Conservation (phyloP, 2,329 filamentous ascomycete genomes). For the Aspergillus sergii region DNA sequence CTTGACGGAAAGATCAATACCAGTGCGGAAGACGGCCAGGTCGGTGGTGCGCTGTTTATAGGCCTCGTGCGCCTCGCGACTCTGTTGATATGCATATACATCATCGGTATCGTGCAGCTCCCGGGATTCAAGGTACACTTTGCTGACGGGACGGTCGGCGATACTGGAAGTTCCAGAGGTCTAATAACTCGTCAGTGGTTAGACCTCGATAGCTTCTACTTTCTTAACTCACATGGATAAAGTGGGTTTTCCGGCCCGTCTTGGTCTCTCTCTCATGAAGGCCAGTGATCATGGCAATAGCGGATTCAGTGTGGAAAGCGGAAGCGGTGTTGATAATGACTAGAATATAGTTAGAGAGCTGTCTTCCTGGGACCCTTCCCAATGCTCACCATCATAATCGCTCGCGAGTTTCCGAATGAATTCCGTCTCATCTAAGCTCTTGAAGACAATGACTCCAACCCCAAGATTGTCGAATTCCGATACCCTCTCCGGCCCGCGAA, state of each 20-base stretch:
- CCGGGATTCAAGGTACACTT: constrained; percentile 30
- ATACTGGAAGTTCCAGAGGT: constrained; percentile 26
- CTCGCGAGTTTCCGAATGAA: constrained; percentile 11
- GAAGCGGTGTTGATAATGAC: constrained; percentile 50
- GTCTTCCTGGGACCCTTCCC: not conserved
- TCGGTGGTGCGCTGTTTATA: constrained; percentile 52
- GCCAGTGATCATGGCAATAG: constrained; percentile 47
- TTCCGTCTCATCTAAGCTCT: constrained; percentile 19
- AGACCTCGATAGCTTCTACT: too few relatives aligned
- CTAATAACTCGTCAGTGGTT: not conserved
- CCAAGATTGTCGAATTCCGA: not conserved
- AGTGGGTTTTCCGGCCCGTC: constrained; percentile 39
- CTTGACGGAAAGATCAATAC: constrained; percentile 44
- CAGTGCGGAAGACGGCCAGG: constrained; percentile 45
- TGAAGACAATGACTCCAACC: constrained; percentile 16
- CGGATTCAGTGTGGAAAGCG: constrained; percentile 42
- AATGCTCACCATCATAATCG: constrained; percentile 15
- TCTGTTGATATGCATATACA: constrained; percentile 46
- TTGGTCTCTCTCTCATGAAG: constrained; percentile 42
- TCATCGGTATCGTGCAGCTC: constrained; percentile 50
- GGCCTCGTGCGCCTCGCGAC: constrained; percentile 37
- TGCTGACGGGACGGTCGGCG: constrained; percentile 44
- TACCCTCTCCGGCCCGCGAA: constrained; percentile 12
- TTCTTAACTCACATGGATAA: constrained; percentile 40
- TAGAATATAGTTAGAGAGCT: not conserved